These are phyloP conservation scores for Pichia sp. DNA, from an alignment of 1,139 yeast genomes.

Conservation along the genomic window DNA sequence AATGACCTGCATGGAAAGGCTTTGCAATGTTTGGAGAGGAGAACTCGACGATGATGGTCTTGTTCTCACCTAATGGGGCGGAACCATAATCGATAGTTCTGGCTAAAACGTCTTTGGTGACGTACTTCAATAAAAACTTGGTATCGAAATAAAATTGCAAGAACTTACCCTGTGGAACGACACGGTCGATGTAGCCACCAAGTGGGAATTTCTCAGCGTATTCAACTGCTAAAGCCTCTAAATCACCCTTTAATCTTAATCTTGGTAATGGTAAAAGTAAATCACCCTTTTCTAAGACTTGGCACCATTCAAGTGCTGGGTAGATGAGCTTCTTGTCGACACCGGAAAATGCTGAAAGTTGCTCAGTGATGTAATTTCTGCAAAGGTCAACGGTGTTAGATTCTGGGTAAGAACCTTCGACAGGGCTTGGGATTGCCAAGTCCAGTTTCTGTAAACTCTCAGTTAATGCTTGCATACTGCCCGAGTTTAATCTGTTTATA, in stretches of 20 bases:
- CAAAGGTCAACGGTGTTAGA: constrained; percentile 71
- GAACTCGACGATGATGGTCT: constrained; percentile 77
- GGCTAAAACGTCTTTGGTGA: constrained; percentile 62
- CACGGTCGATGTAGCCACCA: constrained; percentile 61
- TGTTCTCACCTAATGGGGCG: constrained; percentile 65
- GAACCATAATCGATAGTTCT: constrained; percentile 64
- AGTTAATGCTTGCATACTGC: constrained; percentile 22
- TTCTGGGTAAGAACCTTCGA: constrained; percentile 57
- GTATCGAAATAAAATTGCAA: constrained; percentile 82
- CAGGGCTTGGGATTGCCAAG: constrained; percentile 28
- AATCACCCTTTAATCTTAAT: constrained; percentile 79
- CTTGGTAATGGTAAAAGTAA: constrained; percentile 89
- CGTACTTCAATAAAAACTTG: constrained; percentile 55
- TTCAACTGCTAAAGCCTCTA: constrained; percentile 62
- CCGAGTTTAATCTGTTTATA: constrained; percentile 5
- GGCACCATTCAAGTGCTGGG: constrained; percentile 86
- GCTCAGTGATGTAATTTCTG: constrained; percentile 83
- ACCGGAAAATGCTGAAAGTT: constrained; percentile 64
- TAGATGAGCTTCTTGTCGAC: constrained; percentile 65
- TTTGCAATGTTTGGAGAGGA: constrained; percentile 98
- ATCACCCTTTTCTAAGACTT: constrained; percentile 87
- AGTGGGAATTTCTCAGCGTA: constrained; percentile 68
- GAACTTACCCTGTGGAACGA: constrained; percentile 83
- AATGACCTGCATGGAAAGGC: constrained; percentile 99
- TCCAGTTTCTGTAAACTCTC: constrained; percentile 27